Base-by-base conservation (phyloP, 1,139 yeast species). In the Blastobotrys apis region DNA sequence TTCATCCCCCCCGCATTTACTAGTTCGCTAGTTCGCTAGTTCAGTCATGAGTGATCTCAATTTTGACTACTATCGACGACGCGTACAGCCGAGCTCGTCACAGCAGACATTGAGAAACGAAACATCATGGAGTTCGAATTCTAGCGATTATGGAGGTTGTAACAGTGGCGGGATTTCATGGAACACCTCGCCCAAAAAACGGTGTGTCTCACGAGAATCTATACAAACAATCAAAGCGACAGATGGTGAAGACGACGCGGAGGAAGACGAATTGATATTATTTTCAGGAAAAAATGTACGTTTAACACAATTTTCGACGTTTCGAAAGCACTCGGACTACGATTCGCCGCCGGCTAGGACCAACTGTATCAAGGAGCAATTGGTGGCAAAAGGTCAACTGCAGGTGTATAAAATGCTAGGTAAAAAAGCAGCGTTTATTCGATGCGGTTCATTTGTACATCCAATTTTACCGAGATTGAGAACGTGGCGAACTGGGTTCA, bases 351-450 rank as follows among this genome's bases (percentile, higher is more conserved):
- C 57, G 21, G 45, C 46, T 12, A 41, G 33, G 19, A 37, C 41
- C 16, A 39, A 46, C 37, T 37, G 53, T 21, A 35, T 49, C 31
- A 41, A 51, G 13, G 56, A 55, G 37, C 45, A 53, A 23, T 38
- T 56, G 19, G 57, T 61, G 5, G 55, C 62, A 6, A 53, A 57
- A 30, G 94, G 94, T 0, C 69, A 66, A 30, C 71, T 83, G 47
- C 81, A 80, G 55, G 69, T 84, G 1, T 83, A 80, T 55, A 83
- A 80, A 56, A 66, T 81, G 37, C 81, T 79, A 51, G 76, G 77
- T 51, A 80, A 81, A 22, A 75, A 72, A 50, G 82, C 81, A 13
- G 75, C 84, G 1, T 83, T 81, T 57, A 59, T 84, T 22, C 69
- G 72, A 13, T 78, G 83, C 56, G 83, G 83, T 2, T 65, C 75